Conservation (phyloP, 2,329 filamentous ascomycete species). For the Colletotrichum sp. region DNA sequence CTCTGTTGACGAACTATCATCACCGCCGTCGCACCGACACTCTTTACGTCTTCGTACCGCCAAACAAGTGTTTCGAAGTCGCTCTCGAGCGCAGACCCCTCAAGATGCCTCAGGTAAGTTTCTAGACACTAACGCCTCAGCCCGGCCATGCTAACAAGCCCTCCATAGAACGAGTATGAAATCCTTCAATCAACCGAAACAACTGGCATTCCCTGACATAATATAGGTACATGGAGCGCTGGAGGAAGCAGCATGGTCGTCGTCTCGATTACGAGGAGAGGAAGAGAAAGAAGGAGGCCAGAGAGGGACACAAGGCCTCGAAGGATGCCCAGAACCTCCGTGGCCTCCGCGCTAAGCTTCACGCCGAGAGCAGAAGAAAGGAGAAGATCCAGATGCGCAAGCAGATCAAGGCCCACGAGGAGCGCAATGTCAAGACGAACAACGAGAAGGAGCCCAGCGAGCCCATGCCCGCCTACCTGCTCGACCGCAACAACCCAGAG, state of each 20-base stretch:
- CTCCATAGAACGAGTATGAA: constrained; percentile 51
- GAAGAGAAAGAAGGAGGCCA: constrained; percentile 82
- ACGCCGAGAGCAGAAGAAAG: constrained; percentile 90
- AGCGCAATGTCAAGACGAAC: constrained; percentile 91
- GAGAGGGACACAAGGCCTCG: constrained; percentile 87
- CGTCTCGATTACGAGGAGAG: constrained; percentile 85
- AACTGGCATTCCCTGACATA: neutral
- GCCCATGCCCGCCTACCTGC: constrained; percentile 89
- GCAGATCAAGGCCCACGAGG: constrained; percentile 91
- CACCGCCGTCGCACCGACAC: neutral
- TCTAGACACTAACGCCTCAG: neutral
- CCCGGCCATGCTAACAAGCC: neutral
- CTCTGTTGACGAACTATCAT: neutral
- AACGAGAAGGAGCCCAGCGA: constrained; percentile 80
- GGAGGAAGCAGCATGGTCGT: constrained; percentile 60
- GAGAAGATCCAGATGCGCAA: constrained; percentile 99
- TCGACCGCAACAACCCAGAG: constrained; percentile 75
- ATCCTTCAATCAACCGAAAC: neutral
- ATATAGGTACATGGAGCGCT: constrained; percentile 45
- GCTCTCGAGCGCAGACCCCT: neutral
- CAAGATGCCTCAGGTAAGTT: constrained; percentile 19
- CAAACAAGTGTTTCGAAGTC: neutral
- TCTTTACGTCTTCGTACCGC: neutral
- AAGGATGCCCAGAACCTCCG: constrained; percentile 92
- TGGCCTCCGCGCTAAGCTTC: constrained; percentile 89